These are phyloP conservation scores for Melampsora larici-populina DNA, from an alignment of 1,284 basidiomycete species.

Conservation along the genomic window DNA sequence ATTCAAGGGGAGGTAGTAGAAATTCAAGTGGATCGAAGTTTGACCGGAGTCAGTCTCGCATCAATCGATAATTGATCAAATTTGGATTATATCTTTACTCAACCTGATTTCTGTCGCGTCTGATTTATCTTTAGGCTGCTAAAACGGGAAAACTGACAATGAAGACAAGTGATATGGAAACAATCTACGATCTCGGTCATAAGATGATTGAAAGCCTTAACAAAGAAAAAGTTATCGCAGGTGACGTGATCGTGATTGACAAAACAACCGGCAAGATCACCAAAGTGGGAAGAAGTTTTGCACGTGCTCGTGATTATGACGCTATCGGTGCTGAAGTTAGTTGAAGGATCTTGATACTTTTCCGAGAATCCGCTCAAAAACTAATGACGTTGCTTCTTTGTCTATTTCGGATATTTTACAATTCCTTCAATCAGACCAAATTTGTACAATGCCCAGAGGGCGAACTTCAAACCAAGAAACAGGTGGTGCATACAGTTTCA, in stretches of 20 bases:
- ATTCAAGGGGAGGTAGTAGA: constrained; percentile 98
- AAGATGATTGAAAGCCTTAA: constrained; percentile 98
- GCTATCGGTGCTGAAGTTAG: constrained; percentile 95
- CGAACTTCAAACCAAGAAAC: constrained; percentile 93
- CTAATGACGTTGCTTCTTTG: not conserved
- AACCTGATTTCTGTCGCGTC: not conserved
- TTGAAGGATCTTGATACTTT: constrained; percentile 47
- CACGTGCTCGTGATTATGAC: constrained; percentile 93
- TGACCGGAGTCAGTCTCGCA: constrained; percentile 65
- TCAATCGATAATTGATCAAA: not conserved
- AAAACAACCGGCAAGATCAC: constrained; percentile 94
- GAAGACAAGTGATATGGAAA: constrained; percentile 99
- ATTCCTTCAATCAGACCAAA: constrained; percentile 66
- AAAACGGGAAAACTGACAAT: constrained; percentile 97
- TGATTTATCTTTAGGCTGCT: constrained; percentile 65
- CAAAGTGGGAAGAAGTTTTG: constrained; percentile 92
- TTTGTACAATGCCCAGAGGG: constrained; percentile 98
- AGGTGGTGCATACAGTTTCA: constrained; percentile 94
- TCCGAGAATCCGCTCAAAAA: not conserved
- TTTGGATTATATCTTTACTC: not conserved
- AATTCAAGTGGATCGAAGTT: constrained; percentile 93
- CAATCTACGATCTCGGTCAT: constrained; percentile 94
- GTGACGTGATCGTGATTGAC: constrained; percentile 94
- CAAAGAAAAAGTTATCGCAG: constrained; percentile 94
- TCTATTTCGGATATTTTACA: not conserved